Percentiles rank a stretch among this genome's conserved stretches.
phyloP scores from a whole-genome alignment of 2,329 filamentous ascomycete genomes.

The Erysiphe pulchra region DNA sequence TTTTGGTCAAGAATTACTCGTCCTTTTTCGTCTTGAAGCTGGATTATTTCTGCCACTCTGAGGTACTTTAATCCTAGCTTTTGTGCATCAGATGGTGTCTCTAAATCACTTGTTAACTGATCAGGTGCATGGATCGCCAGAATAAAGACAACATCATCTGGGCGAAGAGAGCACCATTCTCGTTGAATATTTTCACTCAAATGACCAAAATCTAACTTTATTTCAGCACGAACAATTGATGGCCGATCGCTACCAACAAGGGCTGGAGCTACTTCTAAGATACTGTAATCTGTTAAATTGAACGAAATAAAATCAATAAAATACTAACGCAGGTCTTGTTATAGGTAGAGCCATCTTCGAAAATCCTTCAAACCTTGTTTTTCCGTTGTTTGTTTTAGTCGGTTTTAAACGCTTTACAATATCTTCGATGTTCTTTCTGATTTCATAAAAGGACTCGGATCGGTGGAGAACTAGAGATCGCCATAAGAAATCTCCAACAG shows the following conservation, averaged over 20 bases:
- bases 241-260: slow-evolving; percentile 63
- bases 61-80: slow-evolving; percentile 43
- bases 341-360: slow-evolving; percentile 85
- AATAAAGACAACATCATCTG: slow-evolving; percentile 76
- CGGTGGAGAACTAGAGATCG: slow-evolving; percentile 72
- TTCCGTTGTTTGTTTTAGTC: slow-evolving; percentile 33
- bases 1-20: slow-evolving; percentile 39
- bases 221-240: slow-evolving; percentile 66
- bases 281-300: slow-evolving; percentile 16
- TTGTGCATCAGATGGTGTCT: slow-evolving; percentile 23
- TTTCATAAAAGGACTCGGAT: slow-evolving; percentile 78
- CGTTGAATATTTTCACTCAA: slow-evolving; percentile 49
- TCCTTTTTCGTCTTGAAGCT: slow-evolving; percentile 67
- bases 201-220: slow-evolving; percentile 58
- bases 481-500: slow-evolving; percentile 92
- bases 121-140: slow-evolving; percentile 43
- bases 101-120: slow-evolving; percentile 25
- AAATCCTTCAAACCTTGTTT: slow-evolving; percentile 52
- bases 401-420: slow-evolving; percentile 58
- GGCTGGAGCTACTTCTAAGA: slow-evolving; percentile 64
- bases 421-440: slow-evolving; percentile 72
- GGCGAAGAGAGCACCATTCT: slow-evolving; percentile 75
- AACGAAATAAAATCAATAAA: slow-evolving; percentile 3
- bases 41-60: slow-evolving; percentile 63
- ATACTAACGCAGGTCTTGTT: slow-evolving; percentile 37